Conservation (phyloP, 1,284 basidiomycete genomes). For the Leccinum brunneo-olivaceum region DNA sequence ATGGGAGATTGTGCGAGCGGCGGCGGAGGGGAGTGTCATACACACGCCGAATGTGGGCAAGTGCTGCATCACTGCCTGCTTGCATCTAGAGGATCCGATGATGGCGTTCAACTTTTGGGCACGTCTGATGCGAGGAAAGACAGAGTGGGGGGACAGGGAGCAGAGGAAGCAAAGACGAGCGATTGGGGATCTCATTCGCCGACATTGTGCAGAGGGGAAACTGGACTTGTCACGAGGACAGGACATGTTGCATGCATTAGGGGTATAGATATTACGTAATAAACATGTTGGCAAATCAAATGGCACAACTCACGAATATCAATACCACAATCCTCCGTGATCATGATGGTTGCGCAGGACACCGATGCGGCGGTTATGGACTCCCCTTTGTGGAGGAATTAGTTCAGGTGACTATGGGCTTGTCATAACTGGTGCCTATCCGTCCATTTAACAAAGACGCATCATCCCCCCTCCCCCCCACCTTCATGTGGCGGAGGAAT, state of each 20-base stretch:
- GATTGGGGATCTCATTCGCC: constrained; percentile 34
- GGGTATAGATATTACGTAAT: constrained; percentile 10
- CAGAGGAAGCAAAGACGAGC: constrained; percentile 37
- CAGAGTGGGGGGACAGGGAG: constrained; percentile 44
- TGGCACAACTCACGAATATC: too few relatives aligned
- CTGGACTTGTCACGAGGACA: constrained; percentile 24
- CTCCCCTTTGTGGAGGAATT: too few relatives aligned
- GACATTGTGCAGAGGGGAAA: constrained; percentile 27
- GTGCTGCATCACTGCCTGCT: constrained; percentile 44
- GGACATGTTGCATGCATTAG: constrained; percentile 34
- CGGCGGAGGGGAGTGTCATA: constrained; percentile 32
- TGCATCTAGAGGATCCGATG: constrained; percentile 41
- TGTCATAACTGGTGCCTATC: too few relatives aligned
- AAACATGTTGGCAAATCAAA: too few relatives aligned
- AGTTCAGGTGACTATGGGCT: too few relatives aligned
- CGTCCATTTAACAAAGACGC: too few relatives aligned
- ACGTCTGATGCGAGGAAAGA: constrained; percentile 38
- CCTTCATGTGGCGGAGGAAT: too few relatives aligned
- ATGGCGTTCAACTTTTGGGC: constrained; percentile 60
- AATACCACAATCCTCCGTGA: too few relatives aligned
- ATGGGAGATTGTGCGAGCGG: constrained; percentile 37
- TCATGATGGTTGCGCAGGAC: too few relatives aligned
- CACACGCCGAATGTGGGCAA: constrained; percentile 43
- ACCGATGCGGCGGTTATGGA: too few relatives aligned
- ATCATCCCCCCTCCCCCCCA: too few relatives aligned